These are phyloP conservation scores for Podaxis mareebaensis DNA, from an alignment of 768 basidiomycete genomes.

Conservation along the genomic window DNA sequence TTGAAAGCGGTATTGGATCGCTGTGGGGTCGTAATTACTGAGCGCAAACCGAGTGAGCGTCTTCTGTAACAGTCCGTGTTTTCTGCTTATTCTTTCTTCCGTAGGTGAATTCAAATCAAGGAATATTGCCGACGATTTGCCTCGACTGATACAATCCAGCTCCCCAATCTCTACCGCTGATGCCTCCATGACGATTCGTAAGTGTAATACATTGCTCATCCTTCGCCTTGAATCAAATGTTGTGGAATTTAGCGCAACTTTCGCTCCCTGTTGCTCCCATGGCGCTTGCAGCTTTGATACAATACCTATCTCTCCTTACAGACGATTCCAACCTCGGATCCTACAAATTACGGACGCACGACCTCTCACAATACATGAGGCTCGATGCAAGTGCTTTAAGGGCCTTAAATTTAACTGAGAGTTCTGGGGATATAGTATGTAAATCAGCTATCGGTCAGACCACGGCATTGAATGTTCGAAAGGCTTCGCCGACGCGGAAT, in stretches of 20 bases:
- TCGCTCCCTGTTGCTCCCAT: constrained; percentile 75
- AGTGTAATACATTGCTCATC: constrained; percentile 22
- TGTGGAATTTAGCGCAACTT: constrained; percentile 61
- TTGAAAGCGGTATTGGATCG: constrained; percentile 84
- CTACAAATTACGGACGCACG: constrained; percentile 83
- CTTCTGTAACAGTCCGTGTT: neutral
- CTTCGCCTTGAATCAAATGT: constrained; percentile 2
- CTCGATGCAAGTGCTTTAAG: constrained; percentile 93
- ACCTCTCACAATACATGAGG: constrained; percentile 93
- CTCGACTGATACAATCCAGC: constrained; percentile 59
- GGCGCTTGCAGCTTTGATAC: constrained; percentile 78
- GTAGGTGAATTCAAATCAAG: constrained; percentile 83
- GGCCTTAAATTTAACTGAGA: constrained; percentile 84
- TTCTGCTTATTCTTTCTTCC: neutral
- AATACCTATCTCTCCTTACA: constrained; percentile 77
- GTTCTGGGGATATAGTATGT: constrained; percentile 56
- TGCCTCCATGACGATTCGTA: constrained; percentile 54
- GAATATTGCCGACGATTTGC: constrained; percentile 79
- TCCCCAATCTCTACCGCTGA: constrained; percentile 47
- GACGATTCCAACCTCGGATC: constrained; percentile 79
- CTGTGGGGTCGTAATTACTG: constrained; percentile 88
- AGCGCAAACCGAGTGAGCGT: constrained; percentile 78
- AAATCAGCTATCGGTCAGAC: neutral
- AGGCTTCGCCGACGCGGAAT: constrained; percentile 72
- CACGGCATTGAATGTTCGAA: neutral